Evolutionary conservation across 306 rosid species (phyloP).

Genomic region (Glycine latifolia): DNA sequence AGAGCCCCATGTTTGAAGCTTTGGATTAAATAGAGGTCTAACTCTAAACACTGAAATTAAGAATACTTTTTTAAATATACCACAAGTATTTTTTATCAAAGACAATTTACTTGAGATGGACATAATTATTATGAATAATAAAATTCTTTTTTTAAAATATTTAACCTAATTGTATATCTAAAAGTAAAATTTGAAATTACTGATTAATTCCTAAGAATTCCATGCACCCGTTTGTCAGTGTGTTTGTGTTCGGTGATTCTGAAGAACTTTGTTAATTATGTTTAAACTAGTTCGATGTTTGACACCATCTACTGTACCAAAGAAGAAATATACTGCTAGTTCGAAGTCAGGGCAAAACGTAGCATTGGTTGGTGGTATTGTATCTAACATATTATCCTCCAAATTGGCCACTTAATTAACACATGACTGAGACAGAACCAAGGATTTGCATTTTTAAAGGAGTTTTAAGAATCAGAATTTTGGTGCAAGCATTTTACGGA

Average conservation of each 20-base stretch:
- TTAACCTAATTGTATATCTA: too few relatives aligned
- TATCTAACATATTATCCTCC: constrained; percentile 26
- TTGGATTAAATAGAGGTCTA: neutral
- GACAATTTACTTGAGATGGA: too few relatives aligned
- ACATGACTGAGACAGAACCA: constrained; percentile 10
- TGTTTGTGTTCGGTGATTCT: too few relatives aligned
- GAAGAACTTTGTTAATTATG: neutral
- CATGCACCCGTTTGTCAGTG: too few relatives aligned
- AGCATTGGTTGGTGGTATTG: neutral
- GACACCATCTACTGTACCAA: neutral
- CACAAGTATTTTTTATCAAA: too few relatives aligned
- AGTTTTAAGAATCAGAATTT: constrained; percentile 44
- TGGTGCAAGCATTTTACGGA: constrained; percentile 13
- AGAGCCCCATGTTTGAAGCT: neutral
- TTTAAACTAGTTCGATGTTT: neutral
- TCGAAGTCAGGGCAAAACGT: neutral
- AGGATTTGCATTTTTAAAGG: constrained; percentile 11
- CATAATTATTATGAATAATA: too few relatives aligned
- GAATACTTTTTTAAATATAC: too few relatives aligned
- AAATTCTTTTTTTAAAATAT: too few relatives aligned
- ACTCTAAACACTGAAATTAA: neutral
- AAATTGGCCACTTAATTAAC: constrained; percentile 23
- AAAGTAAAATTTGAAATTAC: too few relatives aligned
- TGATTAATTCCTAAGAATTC: too few relatives aligned
- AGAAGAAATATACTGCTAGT: constrained; percentile 6